These are phyloP conservation scores for Yarrowia bubula DNA, from an alignment of 805 yeast species.

Conservation along the genomic window DNA sequence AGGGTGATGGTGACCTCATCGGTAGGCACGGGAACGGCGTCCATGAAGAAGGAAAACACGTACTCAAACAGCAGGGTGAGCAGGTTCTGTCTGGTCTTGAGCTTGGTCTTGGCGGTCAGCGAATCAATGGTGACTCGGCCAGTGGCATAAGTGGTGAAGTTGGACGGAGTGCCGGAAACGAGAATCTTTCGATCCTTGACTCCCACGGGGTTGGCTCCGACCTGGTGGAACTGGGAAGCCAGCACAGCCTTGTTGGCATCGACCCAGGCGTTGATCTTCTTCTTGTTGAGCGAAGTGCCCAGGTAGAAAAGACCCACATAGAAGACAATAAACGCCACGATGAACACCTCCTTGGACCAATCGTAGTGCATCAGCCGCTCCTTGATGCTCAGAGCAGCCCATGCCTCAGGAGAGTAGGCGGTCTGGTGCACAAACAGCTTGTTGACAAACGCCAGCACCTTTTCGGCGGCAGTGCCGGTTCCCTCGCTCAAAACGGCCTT, in stretches of 20 bases:
- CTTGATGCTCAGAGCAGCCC: conserved; percentile 54
- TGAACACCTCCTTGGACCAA: conserved; percentile 72
- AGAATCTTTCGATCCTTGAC: conserved; percentile 42
- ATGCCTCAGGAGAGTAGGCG: conserved; percentile 44
- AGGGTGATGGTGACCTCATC: conserved; percentile 63
- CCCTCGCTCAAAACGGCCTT: conserved; percentile 5
- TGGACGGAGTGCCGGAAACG: conserved; percentile 62
- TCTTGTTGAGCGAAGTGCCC: conserved; percentile 61
- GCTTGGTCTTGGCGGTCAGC: conserved; percentile 57
- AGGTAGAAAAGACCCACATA: conserved; percentile 52
- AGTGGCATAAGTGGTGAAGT: conserved; percentile 71
- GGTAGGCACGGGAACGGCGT: conserved; percentile 44
- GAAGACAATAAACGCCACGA: conserved; percentile 50
- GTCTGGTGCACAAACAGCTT: conserved; percentile 28
- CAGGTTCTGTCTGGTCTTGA: conserved; percentile 78
- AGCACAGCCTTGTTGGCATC: conserved; percentile 52
- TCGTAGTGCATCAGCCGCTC: conserved; percentile 61
- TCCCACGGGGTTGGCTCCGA: conserved; percentile 47
- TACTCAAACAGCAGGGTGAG: conserved; percentile 65
- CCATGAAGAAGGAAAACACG: conserved; percentile 55
- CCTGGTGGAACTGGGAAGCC: conserved; percentile 70
- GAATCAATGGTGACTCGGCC: conserved; percentile 79
- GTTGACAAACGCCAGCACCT: conserved; percentile 27
- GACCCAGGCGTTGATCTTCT: conserved; percentile 54
- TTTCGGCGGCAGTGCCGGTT: neutral